Conservation (phyloP, 2,329 filamentous ascomycete genomes). For the Ambrosiella cleistominuta region DNA sequence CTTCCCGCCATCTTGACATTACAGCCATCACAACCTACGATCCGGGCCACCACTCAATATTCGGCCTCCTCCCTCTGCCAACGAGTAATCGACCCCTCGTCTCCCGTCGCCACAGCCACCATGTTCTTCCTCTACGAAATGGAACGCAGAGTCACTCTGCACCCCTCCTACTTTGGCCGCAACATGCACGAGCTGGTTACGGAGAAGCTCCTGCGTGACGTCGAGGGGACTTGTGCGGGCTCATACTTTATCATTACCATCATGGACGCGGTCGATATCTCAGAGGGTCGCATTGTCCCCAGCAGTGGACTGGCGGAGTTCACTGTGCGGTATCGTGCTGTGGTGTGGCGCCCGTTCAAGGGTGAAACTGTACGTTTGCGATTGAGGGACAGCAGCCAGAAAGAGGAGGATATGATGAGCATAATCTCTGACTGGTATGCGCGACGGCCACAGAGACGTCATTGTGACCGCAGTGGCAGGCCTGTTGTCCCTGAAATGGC, state of each 20-base stretch:
- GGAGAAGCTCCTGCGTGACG: slow-evolving; percentile 74
- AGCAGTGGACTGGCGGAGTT: slow-evolving; percentile 87
- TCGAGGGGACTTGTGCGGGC: slow-evolving; percentile 87
- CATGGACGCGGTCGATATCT: slow-evolving; percentile 90
- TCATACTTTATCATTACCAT: slow-evolving; percentile 97
- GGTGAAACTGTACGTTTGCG: slow-evolving; percentile 67
- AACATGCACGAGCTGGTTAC: slow-evolving; percentile 86
- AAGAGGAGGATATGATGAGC: neutral
- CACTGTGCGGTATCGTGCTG: slow-evolving; percentile 83
- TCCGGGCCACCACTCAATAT: neutral
- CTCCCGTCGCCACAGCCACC: slow-evolving; percentile 16
- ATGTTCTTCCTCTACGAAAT: slow-evolving; percentile 99
- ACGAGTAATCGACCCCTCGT: neutral
- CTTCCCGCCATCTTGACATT: neutral
- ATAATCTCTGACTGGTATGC: too few species aligned
- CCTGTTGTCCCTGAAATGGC: neutral
- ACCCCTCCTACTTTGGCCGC: slow-evolving; percentile 91
- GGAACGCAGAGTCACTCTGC: slow-evolving; percentile 83
- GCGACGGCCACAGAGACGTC: too few species aligned
- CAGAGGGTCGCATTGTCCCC: slow-evolving; percentile 78
- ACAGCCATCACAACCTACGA: neutral
- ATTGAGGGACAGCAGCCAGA: neutral
- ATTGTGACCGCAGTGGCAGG: too few species aligned
- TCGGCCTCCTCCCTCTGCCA: neutral
- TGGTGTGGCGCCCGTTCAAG: slow-evolving; percentile 95